phyloP scores from a whole-genome alignment of 2,329 filamentous ascomycete genomes.

The Fusarium brachygibbosum region DNA sequence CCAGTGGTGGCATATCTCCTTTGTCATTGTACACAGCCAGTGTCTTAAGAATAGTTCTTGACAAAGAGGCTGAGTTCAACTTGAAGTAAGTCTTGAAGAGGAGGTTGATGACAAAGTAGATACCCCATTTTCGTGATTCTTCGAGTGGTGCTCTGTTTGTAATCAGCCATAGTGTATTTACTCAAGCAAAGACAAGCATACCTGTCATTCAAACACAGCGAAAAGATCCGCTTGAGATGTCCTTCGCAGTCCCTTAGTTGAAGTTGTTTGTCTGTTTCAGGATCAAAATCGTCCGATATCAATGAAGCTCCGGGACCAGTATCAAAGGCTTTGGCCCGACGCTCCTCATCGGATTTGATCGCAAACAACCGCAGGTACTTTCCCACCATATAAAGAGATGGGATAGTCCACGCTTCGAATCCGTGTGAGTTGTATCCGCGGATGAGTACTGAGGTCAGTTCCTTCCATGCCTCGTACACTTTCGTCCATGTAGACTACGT shows the following conservation, averaged over 20 bases:
- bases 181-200: conserved; percentile 55
- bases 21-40: conserved; percentile 78
- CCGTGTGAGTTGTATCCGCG: conserved; percentile 82
- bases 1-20: conserved; percentile 83
- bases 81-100: conserved; percentile 99
- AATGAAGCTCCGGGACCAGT: conserved; percentile 57
- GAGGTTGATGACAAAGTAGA: conserved; percentile 94
- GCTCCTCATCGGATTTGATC: conserved; percentile 87
- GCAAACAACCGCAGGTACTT: conserved; percentile 91
- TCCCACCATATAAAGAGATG: conserved; percentile 87
- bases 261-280: conserved; percentile 81
- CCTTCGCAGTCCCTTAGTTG: conserved; percentile 92
- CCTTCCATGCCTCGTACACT: conserved; percentile 91
- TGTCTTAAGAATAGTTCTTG: conserved; percentile 88
- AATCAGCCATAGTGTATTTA: conserved; percentile 10
- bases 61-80: conserved; percentile 89
- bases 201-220: conserved; percentile 90
- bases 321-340: conserved; percentile 55
- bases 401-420: conserved; percentile 92
- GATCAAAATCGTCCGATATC: conserved; percentile 86
- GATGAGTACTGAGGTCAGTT: conserved; percentile 80
- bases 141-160: conserved; percentile 75
- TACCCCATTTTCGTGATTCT: conserved; percentile 96
- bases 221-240: conserved; percentile 92
- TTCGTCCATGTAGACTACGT: conserved; percentile 76